Conservation (phyloP, 2,329 filamentous ascomycete species). For the Phialophora macrospora region DNA sequence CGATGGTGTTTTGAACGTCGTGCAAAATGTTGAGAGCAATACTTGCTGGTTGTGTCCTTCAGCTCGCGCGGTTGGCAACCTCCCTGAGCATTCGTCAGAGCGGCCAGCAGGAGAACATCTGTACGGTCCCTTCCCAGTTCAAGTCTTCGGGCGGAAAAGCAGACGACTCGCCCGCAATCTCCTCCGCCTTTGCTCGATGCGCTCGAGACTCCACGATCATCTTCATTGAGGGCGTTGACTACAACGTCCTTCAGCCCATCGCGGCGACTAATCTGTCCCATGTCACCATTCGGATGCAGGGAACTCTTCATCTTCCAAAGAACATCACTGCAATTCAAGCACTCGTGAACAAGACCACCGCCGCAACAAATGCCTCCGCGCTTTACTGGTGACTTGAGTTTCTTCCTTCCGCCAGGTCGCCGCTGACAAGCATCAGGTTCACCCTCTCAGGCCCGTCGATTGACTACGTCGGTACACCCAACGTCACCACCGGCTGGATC, state of each 20-base stretch:
- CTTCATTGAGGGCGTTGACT: constrained; percentile 50
- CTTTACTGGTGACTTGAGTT: constrained; percentile 46
- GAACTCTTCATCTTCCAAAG: constrained; percentile 52
- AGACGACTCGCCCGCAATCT: constrained; percentile 50
- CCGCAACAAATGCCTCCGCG: constrained; percentile 40
- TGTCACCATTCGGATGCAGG: constrained; percentile 50
- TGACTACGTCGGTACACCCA: constrained; percentile 44
- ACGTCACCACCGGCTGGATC: constrained; percentile 52
- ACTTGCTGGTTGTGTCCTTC: background rate
- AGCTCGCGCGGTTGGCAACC: background rate
- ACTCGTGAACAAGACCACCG: constrained; percentile 44
- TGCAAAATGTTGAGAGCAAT: constrained; percentile 1
- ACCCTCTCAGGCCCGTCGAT: constrained; percentile 44
- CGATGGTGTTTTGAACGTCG: background rate
- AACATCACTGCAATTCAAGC: constrained; percentile 48
- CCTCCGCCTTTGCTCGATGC: constrained; percentile 47
- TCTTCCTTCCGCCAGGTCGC: background rate
- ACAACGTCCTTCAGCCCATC: constrained; percentile 51
- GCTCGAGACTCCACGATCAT: constrained; percentile 44
- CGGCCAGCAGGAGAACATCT: constrained; percentile 10
- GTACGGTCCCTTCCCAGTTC: constrained; percentile 36
- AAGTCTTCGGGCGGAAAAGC: constrained; percentile 44
- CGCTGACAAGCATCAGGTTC: constrained; percentile 22
- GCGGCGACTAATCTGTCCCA: constrained; percentile 49
- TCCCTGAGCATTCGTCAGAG: constrained; percentile 6